Evolutionary conservation across 2,329 filamentous ascomycete species (phyloP), one percentile per base, ranked within the genome.

Genomic region (Alternaria triticimaculans): DNA sequence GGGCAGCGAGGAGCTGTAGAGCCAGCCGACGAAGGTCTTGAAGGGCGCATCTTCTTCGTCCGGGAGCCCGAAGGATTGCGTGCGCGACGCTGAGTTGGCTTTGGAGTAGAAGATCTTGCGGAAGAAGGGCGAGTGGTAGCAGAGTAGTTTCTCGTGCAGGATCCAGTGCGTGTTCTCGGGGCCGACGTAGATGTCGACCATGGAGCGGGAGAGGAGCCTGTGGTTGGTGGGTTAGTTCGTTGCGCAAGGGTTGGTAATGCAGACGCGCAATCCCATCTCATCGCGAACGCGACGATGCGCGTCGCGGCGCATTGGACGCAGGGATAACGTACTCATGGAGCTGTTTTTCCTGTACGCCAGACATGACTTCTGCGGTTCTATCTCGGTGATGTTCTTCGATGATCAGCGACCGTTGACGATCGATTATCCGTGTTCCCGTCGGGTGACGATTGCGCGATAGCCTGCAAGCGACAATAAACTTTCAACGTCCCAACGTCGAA

Each of bases 151-250:
- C 72, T 87, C 84, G 80, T 87, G 85, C 5, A 87, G 80, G 60
- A 83, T 81, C 84, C 84, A 87, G 75, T 85, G 83, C 2, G 84
- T 86, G 78, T 85, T 85, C 37, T 85, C 82, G 7, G 80, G 66
- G 58, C 85, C 85, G 74, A 87, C 83, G 74, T 87, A 87, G 76
- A 87, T 82, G 77, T 87, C 84, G 61, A 87, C 85, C 78, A 87
- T 83, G 63, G 84, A 82, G 59, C 80, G 82, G 62, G 84, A 85
- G 66, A 87, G 83, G 69, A 87, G 84, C 78, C 84, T 86, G 69
- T 18, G 45, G 11, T 28, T 18, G 14, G 23, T 15, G 48, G n/a
- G 41, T 45, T 54, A 30, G 54, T 48, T 48, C 14, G 23, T 12
- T 37, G 12, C 28, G 49, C 28, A 12, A 23, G 30, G 49, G 4